Evolutionary conservation across 164 flowering plant genomes (phyloP).

Genomic region (Magnolia sinica): DNA sequence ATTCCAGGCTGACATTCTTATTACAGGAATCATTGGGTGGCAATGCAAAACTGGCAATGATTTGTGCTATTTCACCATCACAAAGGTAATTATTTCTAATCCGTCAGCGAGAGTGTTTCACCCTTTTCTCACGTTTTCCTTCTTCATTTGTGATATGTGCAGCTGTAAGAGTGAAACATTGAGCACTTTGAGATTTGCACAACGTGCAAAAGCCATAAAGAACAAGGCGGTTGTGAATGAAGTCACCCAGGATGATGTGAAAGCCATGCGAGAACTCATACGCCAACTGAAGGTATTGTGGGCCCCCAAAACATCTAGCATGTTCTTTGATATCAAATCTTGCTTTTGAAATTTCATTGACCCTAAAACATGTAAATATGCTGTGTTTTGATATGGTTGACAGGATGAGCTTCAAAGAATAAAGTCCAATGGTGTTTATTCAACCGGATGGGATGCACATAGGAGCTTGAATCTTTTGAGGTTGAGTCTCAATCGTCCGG

Average conservation of each 20-base stretch:
- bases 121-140: neutral
- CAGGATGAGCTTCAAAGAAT: constrained; percentile 87
- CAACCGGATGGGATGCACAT: constrained; percentile 84
- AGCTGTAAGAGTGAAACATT: constrained; percentile 93
- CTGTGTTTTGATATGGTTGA: constrained; percentile 10
- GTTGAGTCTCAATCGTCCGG: constrained; percentile 66
- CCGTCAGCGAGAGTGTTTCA: neutral
- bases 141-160: constrained; percentile 22
- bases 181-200: constrained; percentile 95
- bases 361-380: neutral
- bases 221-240: constrained; percentile 96
- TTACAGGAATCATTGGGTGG: constrained; percentile 98
- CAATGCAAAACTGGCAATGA: constrained; percentile 93
- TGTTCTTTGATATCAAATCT: neutral
- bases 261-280: constrained; percentile 79
- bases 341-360: neutral
- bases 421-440: constrained; percentile 62
- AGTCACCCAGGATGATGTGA: constrained; percentile 86
- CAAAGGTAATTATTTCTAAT: constrained; percentile 47
- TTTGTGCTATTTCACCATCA: constrained; percentile 94
- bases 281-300: constrained; percentile 69
- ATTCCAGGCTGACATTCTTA: constrained; percentile 90
- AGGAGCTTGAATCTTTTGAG: constrained; percentile 82
- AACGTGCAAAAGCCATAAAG: constrained; percentile 93
- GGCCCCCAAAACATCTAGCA: too few species aligned